Percentiles rank a stretch among this genome's conserved stretches.
phyloP scores from a whole-genome alignment of 106 monocot species.

The Alisma plantagoaquatica region DNA sequence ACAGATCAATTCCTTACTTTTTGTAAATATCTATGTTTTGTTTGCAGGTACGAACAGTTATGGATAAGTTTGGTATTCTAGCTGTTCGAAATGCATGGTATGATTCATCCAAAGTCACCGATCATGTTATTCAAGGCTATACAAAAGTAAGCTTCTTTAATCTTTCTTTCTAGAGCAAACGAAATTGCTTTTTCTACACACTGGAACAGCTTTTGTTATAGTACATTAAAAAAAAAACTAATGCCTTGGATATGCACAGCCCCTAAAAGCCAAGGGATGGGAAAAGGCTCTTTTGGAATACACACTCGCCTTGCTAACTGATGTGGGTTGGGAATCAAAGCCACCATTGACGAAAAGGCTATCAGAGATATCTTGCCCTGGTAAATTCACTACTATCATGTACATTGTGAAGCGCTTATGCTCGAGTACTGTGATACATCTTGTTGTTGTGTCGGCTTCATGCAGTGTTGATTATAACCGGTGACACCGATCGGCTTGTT shows the following conservation, averaged over 20 bases:
- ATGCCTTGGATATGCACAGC: too few species aligned
- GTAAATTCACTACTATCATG: too few species aligned
- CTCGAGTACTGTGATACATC: too few species aligned
- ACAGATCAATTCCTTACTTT: too few species aligned
- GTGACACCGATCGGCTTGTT: slow-evolving; percentile 53
- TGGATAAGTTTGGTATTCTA: slow-evolving; percentile 70
- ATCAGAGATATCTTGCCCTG: slow-evolving; percentile 70
- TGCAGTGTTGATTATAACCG: slow-evolving; percentile 56
- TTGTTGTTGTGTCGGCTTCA: too few species aligned
- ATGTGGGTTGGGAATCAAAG: slow-evolving; percentile 39
- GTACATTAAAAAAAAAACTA: too few species aligned
- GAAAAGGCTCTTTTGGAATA: slow-evolving; percentile 72
- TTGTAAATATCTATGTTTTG: too few species aligned
- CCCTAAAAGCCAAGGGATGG: slow-evolving; percentile 73
- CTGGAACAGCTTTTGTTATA: too few species aligned
- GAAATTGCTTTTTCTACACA: too few species aligned
- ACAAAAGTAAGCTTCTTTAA: slow-evolving; percentile 60
- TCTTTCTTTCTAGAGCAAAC: too few species aligned
- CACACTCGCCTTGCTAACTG: slow-evolving; percentile 57
- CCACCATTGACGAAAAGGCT: slow-evolving; percentile 40
- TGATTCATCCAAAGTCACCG: slow-evolving; percentile 56
- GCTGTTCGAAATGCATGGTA: slow-evolving; percentile 76
- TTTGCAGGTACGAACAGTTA: slow-evolving; percentile 61
- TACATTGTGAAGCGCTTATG: too few species aligned
- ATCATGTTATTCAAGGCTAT: slow-evolving; percentile 75